Conservation (phyloP, 345 rosid species). For the Schrenkiella parvula region DNA sequence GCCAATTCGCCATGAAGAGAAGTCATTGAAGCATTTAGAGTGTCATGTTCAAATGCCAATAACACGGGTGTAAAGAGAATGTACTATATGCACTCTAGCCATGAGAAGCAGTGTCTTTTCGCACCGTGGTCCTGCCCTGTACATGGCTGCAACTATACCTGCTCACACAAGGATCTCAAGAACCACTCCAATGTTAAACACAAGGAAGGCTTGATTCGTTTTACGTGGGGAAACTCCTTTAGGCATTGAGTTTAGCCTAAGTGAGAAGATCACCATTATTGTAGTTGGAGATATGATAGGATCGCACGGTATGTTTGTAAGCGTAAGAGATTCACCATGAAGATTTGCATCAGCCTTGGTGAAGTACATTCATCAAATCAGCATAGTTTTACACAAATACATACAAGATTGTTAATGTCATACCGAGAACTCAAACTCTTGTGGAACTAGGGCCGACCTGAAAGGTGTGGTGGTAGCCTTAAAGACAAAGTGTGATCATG, state of each 20-base stretch:
- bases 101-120: background rate
- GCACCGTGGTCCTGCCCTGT: background rate
- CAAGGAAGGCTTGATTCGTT: background rate
- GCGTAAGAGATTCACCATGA: background rate
- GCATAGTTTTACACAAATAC: too few relatives aligned
- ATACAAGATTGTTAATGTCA: too few relatives aligned
- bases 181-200: slow-evolving; percentile 39
- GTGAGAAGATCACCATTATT: too few relatives aligned
- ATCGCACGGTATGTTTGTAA: too few relatives aligned
- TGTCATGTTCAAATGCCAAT: background rate
- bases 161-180: slow-evolving; percentile 30
- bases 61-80: background rate
- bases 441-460: too few relatives aligned
- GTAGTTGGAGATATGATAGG: too few relatives aligned
- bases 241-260: too few relatives aligned
- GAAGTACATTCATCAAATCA: too few relatives aligned
- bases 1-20: background rate
- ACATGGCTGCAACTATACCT: background rate
- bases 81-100: background rate
- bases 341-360: background rate
- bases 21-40: background rate
- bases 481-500: too few relatives aligned
- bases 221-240: background rate
- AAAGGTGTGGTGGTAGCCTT: too few relatives aligned
- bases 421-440: too few relatives aligned